Conservation (phyloP, 257 asterid species). For the Verbascum thapsus region DNA sequence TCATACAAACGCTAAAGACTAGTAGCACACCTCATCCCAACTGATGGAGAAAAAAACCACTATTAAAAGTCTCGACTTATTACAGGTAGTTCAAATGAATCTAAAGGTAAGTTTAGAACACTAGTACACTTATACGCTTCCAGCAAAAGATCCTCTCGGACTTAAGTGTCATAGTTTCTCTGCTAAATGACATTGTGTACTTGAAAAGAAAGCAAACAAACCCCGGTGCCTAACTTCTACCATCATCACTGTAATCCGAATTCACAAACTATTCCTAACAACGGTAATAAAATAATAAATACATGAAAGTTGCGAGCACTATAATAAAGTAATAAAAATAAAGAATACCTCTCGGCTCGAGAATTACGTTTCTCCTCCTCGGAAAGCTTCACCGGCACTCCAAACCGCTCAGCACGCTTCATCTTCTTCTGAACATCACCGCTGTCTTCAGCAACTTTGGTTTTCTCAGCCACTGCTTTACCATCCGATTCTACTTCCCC, state of each 20-base stretch:
- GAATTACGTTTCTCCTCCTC: conserved; percentile 71
- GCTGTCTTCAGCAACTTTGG: conserved; percentile 18
- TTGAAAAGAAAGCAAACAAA: too few relatives aligned
- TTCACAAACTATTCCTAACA: conserved; percentile 5
- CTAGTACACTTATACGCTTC: too few relatives aligned
- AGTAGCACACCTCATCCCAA: too few relatives aligned
- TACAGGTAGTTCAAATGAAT: too few relatives aligned
- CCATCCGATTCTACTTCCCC: conserved; percentile 37
- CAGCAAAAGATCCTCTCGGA: too few relatives aligned
- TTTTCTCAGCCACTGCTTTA: conserved; percentile 18
- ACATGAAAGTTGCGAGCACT: background rate
- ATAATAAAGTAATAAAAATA: background rate
- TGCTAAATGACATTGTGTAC: too few relatives aligned
- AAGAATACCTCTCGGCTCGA: conserved; percentile 68
- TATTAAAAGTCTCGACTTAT: too few relatives aligned
- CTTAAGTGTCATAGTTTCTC: too few relatives aligned
- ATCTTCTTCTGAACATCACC: conserved; percentile 65
- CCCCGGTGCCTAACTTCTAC: too few relatives aligned
- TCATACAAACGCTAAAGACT: too few relatives aligned
- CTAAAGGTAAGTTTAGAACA: too few relatives aligned
- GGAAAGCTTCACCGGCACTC: conserved; percentile 58
- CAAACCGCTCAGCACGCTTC: conserved; percentile 77
- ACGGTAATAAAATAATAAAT: background rate
- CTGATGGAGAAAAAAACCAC: too few relatives aligned
- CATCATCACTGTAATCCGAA: background rate